Percentiles rank a stretch among this genome's conserved stretches.
These are phyloP conservation scores for Lyophyllum decastes DNA, from an alignment of 768 basidiomycete species.

Conservation along the genomic window DNA sequence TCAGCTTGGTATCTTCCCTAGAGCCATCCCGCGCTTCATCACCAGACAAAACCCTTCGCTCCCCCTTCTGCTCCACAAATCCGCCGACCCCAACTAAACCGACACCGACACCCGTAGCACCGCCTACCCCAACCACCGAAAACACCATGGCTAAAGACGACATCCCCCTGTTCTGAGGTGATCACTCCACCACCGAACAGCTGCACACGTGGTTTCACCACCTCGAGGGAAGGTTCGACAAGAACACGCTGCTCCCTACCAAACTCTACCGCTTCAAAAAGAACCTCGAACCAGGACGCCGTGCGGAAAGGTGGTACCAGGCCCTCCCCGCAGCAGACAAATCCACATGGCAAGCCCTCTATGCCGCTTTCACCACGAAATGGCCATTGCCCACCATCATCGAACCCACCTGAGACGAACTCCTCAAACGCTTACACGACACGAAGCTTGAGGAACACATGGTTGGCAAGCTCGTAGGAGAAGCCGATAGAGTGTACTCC, in stretches of 20 bases:
- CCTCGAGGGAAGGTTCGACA: not conserved
- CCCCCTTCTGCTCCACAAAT: not conserved
- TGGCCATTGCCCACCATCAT: constrained; percentile 1
- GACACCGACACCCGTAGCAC: no score
- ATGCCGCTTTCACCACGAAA: not conserved
- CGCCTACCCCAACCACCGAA: no score
- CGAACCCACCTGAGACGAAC: not conserved
- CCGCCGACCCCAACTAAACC: not conserved
- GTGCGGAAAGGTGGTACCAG: constrained; percentile 1
- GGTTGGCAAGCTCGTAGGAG: not conserved
- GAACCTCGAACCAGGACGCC: not conserved
- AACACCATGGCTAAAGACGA: not conserved
- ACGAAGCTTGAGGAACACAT: not conserved
- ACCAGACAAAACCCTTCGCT: not conserved
- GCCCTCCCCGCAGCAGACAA: not conserved
- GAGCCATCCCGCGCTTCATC: not conserved
- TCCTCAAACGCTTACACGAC: not conserved
- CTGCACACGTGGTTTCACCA: constrained; percentile 1
- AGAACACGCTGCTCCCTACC: not conserved
- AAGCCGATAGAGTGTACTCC: not conserved
- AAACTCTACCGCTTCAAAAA: not conserved
- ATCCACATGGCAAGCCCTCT: not conserved
- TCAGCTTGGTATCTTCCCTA: not conserved
- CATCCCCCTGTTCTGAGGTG: not conserved
- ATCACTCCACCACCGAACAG: not conserved